A percentile compares a stretch with the other conserved stretches of the same genome.
These are phyloP conservation scores for Starmerella vitae DNA, from an alignment of 805 yeast genomes.

Conservation along the genomic window DNA sequence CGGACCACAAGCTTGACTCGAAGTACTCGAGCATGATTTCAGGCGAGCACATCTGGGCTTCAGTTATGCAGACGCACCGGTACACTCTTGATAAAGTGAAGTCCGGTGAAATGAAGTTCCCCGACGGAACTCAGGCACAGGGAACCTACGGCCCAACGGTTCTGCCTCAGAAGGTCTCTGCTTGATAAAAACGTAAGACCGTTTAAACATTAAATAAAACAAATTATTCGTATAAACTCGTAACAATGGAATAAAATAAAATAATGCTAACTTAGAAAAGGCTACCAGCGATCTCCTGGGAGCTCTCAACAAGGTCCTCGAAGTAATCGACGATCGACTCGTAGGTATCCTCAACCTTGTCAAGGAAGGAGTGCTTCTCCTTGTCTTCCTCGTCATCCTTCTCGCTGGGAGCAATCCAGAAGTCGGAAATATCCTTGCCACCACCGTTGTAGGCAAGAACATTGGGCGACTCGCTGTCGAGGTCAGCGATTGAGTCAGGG, in stretches of 20 bases:
- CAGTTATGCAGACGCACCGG: conserved; percentile 8
- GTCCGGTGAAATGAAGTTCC: not conserved
- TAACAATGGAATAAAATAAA: too few species aligned
- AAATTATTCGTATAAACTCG: too few species aligned
- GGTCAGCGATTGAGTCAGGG: conserved; percentile 33
- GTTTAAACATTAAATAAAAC: too few species aligned
- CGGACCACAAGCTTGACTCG: not conserved
- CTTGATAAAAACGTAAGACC: too few species aligned
- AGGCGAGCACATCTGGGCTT: conserved; percentile 12
- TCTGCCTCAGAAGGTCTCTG: too few species aligned
- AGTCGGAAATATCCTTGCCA: conserved; percentile 39
- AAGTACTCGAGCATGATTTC: not conserved
- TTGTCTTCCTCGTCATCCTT: conserved; percentile 4
- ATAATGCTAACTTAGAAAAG: conserved; percentile 6
- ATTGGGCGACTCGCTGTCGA: conserved; percentile 42
- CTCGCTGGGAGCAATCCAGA: conserved; percentile 30
- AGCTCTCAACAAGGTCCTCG: conserved; percentile 14
- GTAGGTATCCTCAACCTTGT: conserved; percentile 7
- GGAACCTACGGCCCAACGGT: too few species aligned
- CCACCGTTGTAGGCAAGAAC: conserved; percentile 49
- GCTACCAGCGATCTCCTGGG: conserved; percentile 9
- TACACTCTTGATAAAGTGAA: not conserved
- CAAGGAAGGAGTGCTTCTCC: conserved; percentile 6
- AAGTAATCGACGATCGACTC: conserved; percentile 9
- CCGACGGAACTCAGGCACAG: not conserved